Evolutionary conservation across 768 basidiomycete genomes (phyloP), one percentile per base, ranked within the genome.

Genomic region (Coprinopsis strossmayeri): DNA sequence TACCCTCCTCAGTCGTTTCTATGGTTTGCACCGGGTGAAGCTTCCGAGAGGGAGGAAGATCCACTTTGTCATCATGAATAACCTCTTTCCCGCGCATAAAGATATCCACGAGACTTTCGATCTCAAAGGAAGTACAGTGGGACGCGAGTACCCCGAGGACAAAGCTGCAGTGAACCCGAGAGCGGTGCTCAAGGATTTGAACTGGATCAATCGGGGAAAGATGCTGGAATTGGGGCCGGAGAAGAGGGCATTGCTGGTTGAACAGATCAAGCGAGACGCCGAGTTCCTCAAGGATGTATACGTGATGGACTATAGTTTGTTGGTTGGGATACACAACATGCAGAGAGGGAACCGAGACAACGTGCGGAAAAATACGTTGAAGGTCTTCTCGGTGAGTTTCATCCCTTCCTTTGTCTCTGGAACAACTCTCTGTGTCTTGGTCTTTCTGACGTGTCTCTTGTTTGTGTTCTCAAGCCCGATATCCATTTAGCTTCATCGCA

Each of bases 41-140:
- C 78, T 99, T 0, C 96, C 96, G 0, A 76, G 79, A 28, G 96
- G 96, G 0, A 71, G 77, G 38, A 99, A 99, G 70, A 99, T 99
- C 46, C 96, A 99, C 64, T 99, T 99, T 61, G 92, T 98, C 48
- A 96, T 99, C 67, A 97, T 98, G 93, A 99, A 98, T 72, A 99
- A 99, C 64, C 77, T 99, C 24, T 97, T 99, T 69, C 95, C 96
- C 0, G 87, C 96, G 0, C 95, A 98, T 68, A 83, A 91, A 55
- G 96, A 99, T 63, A 77, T 98, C 35, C 96, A 99, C 66, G 96
- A 97, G 71, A 95, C 94, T 25, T 98, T 88, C 61, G 95, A 99
- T 64, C 74, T 98, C 55, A 98, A 99, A 63, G 95, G 94, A 1
- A 91, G 87, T 40, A 93, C 94, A 0, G 81, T 95, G 1, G 95